Evolutionary conservation across 164 flowering plant species (phyloP).

Genomic region (Brasenia schreberi): DNA sequence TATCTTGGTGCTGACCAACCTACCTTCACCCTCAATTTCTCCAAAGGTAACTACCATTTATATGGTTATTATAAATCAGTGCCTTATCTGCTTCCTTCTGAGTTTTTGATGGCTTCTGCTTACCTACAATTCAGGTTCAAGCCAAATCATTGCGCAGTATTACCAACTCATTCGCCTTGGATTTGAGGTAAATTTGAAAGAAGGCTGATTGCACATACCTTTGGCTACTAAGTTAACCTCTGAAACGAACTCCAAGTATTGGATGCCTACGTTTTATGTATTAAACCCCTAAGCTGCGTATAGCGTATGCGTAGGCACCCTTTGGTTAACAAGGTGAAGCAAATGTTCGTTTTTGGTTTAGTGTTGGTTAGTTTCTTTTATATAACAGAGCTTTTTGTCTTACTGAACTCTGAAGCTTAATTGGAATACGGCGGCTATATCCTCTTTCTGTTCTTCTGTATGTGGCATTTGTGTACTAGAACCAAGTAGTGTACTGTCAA

Average conservation of each 20-base stretch:
- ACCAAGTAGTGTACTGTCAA: too few relatives aligned
- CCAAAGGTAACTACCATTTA: slow-evolving; percentile 18
- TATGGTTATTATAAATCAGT: too few relatives aligned
- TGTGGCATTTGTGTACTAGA: too few relatives aligned
- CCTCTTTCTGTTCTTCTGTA: too few relatives aligned
- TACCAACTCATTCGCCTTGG: slow-evolving; percentile 17
- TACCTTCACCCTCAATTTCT: slow-evolving; percentile 37
- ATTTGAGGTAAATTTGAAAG: slow-evolving; percentile 12
- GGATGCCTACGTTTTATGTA: too few relatives aligned
- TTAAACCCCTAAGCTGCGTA: too few relatives aligned
- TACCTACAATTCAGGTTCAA: slow-evolving; percentile 26
- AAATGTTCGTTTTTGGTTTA: too few relatives aligned
- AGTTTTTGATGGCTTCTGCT: too few relatives aligned
- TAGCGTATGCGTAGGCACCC: too few relatives aligned
- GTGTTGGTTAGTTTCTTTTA: too few relatives aligned
- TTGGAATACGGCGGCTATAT: neutral
- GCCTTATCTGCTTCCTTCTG: neutral
- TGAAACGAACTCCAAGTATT: neutral
- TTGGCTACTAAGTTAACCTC: too few relatives aligned
- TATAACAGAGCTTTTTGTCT: neutral
- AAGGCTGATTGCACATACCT: neutral
- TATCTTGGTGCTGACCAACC: slow-evolving; percentile 39
- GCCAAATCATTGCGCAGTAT: slow-evolving; percentile 23
- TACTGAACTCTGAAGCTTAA: neutral
- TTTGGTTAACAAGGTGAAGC: too few relatives aligned